Conservation (phyloP, 192 early-diverging fungal species). For the Spizellomyces punctatus region DNA sequence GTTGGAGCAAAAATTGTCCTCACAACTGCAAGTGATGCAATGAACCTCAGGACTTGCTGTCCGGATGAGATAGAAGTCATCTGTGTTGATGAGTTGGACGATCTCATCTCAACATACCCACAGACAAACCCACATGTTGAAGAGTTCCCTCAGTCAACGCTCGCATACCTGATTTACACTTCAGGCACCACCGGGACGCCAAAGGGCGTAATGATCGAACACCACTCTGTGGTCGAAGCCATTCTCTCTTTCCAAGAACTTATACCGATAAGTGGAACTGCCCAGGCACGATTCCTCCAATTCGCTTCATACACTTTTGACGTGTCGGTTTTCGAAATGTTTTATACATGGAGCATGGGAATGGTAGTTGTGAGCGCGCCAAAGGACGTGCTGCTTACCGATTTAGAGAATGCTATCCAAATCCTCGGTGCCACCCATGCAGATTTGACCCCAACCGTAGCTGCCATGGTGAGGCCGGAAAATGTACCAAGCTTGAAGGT, state of each 20-base stretch:
- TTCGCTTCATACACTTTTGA: constrained; percentile 26
- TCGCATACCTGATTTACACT: constrained; percentile 46
- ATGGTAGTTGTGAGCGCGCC: constrained; percentile 10
- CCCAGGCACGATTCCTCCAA: constrained; percentile 5
- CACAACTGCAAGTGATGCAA: not conserved
- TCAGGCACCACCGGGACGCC: constrained; percentile 48
- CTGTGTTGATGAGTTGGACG: not conserved
- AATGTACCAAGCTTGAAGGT: not conserved
- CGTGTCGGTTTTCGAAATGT: constrained; percentile 28
- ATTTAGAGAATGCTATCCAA: not conserved
- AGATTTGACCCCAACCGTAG: constrained; percentile 11
- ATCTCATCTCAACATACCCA: not conserved
- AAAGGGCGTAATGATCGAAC: constrained; percentile 36
- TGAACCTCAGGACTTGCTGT: not conserved
- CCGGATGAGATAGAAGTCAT: not conserved
- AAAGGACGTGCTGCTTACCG: constrained; percentile 15
- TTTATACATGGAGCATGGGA: constrained; percentile 24
- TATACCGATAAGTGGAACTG: not conserved
- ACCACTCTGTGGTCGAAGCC: not conserved
- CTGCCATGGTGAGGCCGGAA: not conserved
- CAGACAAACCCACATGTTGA: not conserved
- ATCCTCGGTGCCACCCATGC: not conserved
- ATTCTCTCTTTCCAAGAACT: not conserved
- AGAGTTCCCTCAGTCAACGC: not conserved
- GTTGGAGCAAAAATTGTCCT: constrained; percentile 13